phyloP scores from a whole-genome alignment of 2,329 filamentous ascomycete species.

The Colletotrichum simmondsii region DNA sequence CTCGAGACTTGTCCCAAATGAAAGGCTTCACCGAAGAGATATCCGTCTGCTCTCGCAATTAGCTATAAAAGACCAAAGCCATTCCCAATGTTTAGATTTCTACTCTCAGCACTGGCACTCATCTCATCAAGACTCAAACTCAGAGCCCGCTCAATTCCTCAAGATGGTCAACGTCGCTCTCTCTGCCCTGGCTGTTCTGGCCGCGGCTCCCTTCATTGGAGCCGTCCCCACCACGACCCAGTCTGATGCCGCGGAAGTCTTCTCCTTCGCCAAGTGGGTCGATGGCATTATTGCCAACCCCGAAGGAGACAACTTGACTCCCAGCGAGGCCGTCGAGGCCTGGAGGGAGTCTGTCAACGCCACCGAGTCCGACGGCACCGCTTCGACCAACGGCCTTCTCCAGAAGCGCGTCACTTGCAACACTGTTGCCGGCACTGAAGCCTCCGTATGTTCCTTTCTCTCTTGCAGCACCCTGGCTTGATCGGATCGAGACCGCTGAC shows the following conservation, averaged over 20 bases:
- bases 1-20: too few relatives aligned
- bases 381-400: background rate
- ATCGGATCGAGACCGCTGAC: too few relatives aligned
- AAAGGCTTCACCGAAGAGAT: too few relatives aligned
- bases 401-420: slow-evolving; percentile 22
- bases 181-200: slow-evolving; percentile 4
- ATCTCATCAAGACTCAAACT: too few relatives aligned
- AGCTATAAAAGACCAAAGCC: too few relatives aligned
- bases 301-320: slow-evolving; percentile 22
- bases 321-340: slow-evolving; percentile 22
- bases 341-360: background rate
- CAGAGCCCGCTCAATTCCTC: background rate
- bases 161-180: slow-evolving; percentile 25
- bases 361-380: background rate
- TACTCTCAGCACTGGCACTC: too few relatives aligned
- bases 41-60: too few relatives aligned
- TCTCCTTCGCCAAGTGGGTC: slow-evolving; percentile 30
- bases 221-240: background rate
- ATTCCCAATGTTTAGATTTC: too few relatives aligned
- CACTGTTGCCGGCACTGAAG: background rate
- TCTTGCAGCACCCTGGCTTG: too few relatives aligned
- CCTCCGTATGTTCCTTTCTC: slow-evolving; percentile 2
- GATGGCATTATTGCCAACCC: slow-evolving; percentile 32
- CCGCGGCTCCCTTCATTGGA: background rate
- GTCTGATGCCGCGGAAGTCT: background rate